These are phyloP conservation scores for Metarhizium rileyi DNA, from an alignment of 2,329 filamentous ascomycete species.

Conservation along the genomic window DNA sequence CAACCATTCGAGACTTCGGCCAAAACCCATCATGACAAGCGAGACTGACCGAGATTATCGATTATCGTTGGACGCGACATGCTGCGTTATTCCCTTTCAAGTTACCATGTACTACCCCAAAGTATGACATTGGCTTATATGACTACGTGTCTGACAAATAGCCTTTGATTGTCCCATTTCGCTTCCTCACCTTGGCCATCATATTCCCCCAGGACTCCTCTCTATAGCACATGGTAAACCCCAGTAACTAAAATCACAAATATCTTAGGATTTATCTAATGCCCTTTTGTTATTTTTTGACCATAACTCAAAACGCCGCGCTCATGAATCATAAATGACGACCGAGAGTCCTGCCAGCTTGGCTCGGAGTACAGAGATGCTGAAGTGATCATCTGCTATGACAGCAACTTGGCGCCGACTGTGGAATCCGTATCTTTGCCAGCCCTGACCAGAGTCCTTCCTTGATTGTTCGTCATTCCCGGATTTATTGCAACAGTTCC, in stretches of 20 bases:
- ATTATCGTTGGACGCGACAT: no score
- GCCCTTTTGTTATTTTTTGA: conserved; percentile 13
- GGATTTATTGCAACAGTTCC: conserved; percentile 63
- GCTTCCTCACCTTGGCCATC: background rate
- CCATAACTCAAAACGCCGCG: conserved; percentile 25
- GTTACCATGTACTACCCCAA: background rate
- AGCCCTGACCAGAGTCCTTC: conserved; percentile 7
- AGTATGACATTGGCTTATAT: background rate
- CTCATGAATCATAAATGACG: conserved; percentile 23
- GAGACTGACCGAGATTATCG: no score
- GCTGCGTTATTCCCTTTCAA: background rate
- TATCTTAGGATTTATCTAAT: conserved; percentile 17
- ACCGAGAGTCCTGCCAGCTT: conserved; percentile 4
- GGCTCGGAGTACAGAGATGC: background rate
- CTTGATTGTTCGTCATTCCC: conserved; percentile 7
- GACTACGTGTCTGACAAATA: no score
- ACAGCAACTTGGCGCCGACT: background rate
- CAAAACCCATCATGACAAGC: no score
- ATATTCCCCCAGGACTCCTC: background rate
- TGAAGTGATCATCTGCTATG: background rate
- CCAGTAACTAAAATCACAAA: background rate
- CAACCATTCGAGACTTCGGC: no score
- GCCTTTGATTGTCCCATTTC: background rate
- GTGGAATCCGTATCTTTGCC: background rate
- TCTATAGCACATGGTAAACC: background rate